Percentiles rank a stretch among this genome's conserved stretches.
Conservation (phyloP, 2,329 filamentous ascomycete species). For the Ophioceras dolichostomum region DNA sequence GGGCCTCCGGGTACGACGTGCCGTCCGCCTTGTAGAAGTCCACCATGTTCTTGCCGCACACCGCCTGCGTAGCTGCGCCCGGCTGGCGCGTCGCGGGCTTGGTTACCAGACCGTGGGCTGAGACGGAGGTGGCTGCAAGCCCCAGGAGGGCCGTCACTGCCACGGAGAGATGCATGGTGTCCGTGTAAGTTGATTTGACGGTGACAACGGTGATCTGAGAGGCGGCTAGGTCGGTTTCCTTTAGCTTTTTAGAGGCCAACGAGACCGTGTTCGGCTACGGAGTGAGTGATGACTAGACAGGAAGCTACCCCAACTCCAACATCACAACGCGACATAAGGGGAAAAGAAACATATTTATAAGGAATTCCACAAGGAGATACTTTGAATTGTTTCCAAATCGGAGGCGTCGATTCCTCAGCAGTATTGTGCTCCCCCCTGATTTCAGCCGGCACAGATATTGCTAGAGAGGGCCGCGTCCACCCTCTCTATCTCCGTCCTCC, state of each 20-base stretch:
- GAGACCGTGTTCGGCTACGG: background rate
- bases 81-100: slow-evolving; percentile 13
- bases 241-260: background rate
- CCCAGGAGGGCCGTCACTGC: slow-evolving; percentile 7
- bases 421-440: background rate
- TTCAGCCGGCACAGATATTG: background rate
- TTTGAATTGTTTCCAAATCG: background rate
- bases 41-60: slow-evolving; percentile 16
- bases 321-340: background rate
- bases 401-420: background rate
- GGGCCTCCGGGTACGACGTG: slow-evolving; percentile 20
- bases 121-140: slow-evolving; percentile 7
- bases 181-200: too few relatives aligned
- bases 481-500: too few relatives aligned
- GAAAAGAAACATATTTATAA: background rate
- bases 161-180: background rate
- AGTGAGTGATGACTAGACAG: background rate
- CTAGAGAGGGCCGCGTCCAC: too few relatives aligned
- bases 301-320: background rate
- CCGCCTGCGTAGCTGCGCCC: slow-evolving; percentile 13
- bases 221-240: background rate
- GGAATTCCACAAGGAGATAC: too few relatives aligned
- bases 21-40: slow-evolving; percentile 18
- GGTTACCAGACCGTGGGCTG: slow-evolving; percentile 15
- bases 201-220: too few relatives aligned